Base-by-base conservation (phyloP, 2,329 filamentous ascomycete species). In the Chalara sp. region DNA sequence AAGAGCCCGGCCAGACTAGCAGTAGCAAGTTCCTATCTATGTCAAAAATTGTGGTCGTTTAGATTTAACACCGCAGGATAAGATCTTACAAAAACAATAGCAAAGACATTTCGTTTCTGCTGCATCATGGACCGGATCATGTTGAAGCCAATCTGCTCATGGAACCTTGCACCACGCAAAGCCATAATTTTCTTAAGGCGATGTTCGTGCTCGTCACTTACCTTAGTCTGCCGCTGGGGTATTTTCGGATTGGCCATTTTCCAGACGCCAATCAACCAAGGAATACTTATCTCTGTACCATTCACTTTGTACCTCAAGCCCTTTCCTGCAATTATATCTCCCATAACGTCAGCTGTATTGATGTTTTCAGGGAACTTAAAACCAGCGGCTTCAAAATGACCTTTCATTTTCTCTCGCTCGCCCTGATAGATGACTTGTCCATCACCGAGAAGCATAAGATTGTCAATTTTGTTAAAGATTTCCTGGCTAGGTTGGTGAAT, bases 241-340 rank as follows among this genome's bases (percentile, higher is more conserved):
- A 5, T 29, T 43, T 28, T 43, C 28, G 21, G 21, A 21, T 21
- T 21, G 21, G 21, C 21, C 21, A 21, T 21, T 21, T 21, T 21
- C 21, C 21, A 21, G 21, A 21, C 21, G 21, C 21, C 21, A 21
- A 21, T 21, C 21, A 21, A 21, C 21, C 21, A 21, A 21, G 21
- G 21, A 21, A 21, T 21, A 21, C 21, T 21, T 21, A 21, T 21
- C 35, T 39, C 10, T 3, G 35, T 39, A 39, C 35, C 35, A 39
- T 39, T 13, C 13, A 10, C 35, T 39, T 81, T 80, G 10, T 68
- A 21, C 3, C 21, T 61, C 11, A 71, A 66, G 1, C 78, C 78
- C 54, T 80, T 76, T 3, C 79, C 79, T 0, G 77, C 78, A 57
- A 82, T 76, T 55, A 83, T 81, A 48, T 83, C 79, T n/a, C 79